A percentile compares a stretch with the other conserved stretches of the same genome.
phyloP scores from a whole-genome alignment of 352 stramenopile genomes.

The Phytophthora tentaculata region DNA sequence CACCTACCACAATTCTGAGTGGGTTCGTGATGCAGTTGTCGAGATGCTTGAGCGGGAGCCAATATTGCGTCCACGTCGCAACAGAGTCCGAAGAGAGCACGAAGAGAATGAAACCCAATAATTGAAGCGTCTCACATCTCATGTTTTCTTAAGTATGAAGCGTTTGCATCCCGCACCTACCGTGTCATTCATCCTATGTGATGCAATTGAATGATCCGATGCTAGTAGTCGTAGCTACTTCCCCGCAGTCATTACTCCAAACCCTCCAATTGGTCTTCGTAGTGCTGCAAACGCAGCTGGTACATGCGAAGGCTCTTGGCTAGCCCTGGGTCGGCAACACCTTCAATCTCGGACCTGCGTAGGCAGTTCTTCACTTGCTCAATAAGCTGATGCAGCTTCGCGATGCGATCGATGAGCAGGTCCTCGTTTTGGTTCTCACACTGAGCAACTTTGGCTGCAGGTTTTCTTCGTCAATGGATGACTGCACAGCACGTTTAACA shows the following conservation, averaged over 20 bases:
- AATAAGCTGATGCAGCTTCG: background rate
- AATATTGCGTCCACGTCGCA: background rate
- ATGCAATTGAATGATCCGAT: background rate
- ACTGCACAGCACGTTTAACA: too few relatives aligned
- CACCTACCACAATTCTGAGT: background rate
- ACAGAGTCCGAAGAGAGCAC: background rate
- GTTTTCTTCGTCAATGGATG: too few relatives aligned
- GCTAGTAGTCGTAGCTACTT: too few relatives aligned
- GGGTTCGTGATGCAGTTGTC: background rate
- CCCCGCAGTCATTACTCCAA: background rate
- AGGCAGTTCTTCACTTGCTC: background rate
- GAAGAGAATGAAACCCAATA: background rate
- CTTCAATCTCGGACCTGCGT: background rate
- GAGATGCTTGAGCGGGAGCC: background rate
- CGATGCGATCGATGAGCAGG: background rate
- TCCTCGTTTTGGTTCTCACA: too few relatives aligned
- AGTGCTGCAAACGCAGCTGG: background rate
- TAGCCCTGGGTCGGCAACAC: background rate
- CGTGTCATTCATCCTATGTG: too few relatives aligned
- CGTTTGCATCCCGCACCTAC: too few relatives aligned
- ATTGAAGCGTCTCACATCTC: background rate
- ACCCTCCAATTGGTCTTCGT: background rate
- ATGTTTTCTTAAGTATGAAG: background rate
- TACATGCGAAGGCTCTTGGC: background rate
- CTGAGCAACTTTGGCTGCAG: too few relatives aligned